Conservation (phyloP, 192 early-diverging fungal species). For the Backusella tarrabulga region DNA sequence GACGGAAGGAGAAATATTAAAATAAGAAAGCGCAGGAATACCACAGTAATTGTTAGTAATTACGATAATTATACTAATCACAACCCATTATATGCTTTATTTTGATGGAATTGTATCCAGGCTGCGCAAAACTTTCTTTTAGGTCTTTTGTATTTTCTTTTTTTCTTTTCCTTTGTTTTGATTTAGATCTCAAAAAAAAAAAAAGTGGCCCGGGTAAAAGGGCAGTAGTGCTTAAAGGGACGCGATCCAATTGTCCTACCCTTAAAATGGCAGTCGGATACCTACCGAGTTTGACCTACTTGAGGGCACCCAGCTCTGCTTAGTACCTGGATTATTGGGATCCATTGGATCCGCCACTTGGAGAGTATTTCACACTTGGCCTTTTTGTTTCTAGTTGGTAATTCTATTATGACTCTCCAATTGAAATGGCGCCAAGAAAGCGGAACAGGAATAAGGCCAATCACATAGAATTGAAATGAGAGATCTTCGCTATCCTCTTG, state of each 20-base stretch:
- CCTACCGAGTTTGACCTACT: not conserved
- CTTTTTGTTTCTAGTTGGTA: not conserved
- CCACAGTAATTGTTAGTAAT: not conserved
- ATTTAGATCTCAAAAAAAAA: not conserved
- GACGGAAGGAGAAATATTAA: not conserved
- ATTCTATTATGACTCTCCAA: not conserved
- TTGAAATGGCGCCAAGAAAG: slow-evolving; percentile 5
- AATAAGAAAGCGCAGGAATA: not conserved
- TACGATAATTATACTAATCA: not conserved
- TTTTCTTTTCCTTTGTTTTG: not conserved
- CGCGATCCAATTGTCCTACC: slow-evolving; percentile 3
- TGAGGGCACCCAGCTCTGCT: not conserved
- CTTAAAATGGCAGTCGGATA: not conserved
- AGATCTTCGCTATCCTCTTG: slow-evolving; percentile 1
- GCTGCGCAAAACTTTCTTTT: not conserved
- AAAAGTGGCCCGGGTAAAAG: not conserved
- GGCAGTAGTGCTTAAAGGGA: not conserved
- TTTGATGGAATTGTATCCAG: not conserved
- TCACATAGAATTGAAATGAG: not conserved
- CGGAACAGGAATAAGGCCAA: not conserved
- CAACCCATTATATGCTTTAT: not conserved
- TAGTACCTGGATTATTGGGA: not conserved
- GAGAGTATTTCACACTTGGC: not conserved
- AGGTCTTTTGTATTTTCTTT: not conserved
- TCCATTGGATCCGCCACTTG: not conserved